Base-by-base conservation (phyloP, 2,329 filamentous ascomycete genomes). In the Fusarium fracticaudum region DNA sequence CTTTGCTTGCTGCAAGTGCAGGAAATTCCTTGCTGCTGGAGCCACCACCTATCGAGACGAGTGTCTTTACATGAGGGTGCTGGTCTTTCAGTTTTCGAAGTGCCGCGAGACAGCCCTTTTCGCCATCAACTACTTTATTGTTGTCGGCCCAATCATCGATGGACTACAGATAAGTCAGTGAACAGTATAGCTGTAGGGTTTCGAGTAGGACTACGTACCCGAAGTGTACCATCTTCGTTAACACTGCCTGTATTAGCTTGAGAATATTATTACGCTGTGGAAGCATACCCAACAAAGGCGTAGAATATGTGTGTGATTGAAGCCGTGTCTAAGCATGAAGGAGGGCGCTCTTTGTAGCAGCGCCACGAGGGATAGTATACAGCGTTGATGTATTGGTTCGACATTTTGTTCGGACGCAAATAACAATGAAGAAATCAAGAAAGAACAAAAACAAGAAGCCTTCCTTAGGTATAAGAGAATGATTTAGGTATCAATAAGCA, bases 341-440 rank as follows among this genome's bases (percentile, higher is more conserved):
- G 91, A n/a, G 89, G 86, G 62, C 89, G 87, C 61, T 87, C 85
- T 68, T 86, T 86, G 81, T 92, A 91, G 64, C 91, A 86, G 64
- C 86, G 84, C 90, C 90, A 92, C 73, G 90, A 91, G 10, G 91
- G 90, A 79, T 91, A 92, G 81, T 92, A 92, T 3, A 91, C 82
- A 20, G 82, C 82, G 53, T 84, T 84, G 60, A 79, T 78, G 55
- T 77, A 75, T 40, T 65, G 60, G n/a, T 11, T 22, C 8, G 76
- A 44, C 74, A 78, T 71, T 24, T 58, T 65, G 60, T 31, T 17
- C 12, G 6, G 20, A 38, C 15, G 2, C 24, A n/a, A 43, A 31
- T 12, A 26, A n/a, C 37, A 24, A 43, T 20, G 31, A 44, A 17
- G 24, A 24, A 29, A 26, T 5, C 22, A 40, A 26, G 29, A 15